Conservation (phyloP, 2,329 filamentous ascomycete genomes). For the Sphaceloma murrayae region DNA sequence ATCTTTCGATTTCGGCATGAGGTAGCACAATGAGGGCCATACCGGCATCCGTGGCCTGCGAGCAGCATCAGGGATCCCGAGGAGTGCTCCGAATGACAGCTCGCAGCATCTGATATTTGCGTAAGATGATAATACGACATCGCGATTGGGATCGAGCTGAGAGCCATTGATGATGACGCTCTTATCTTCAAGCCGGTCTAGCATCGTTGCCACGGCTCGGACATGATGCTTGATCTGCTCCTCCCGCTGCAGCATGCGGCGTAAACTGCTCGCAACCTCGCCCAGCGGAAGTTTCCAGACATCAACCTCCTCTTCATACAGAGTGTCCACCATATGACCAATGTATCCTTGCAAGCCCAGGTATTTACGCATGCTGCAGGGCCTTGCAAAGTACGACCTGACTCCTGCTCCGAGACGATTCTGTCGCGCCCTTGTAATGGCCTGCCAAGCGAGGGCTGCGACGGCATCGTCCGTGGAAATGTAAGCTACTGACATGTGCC, state of each 20-base stretch:
- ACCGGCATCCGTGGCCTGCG: neutral
- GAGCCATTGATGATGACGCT: constrained; percentile 5
- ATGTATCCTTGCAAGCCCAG: constrained; percentile 4
- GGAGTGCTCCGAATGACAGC: constrained; percentile 3
- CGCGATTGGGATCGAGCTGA: neutral
- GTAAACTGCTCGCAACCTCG: neutral
- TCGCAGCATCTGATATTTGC: constrained; percentile 9
- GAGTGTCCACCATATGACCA: constrained; percentile 9
- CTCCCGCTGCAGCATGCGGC: neutral
- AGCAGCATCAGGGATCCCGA: neutral
- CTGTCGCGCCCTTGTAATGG: constrained; percentile 7
- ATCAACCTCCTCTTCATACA: neutral
- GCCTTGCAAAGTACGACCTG: neutral
- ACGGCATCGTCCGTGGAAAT: constrained; percentile 18
- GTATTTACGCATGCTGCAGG: constrained; percentile 6
- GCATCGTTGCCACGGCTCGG: neutral
- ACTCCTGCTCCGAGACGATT: neutral
- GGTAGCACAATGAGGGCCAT: constrained; percentile 1
- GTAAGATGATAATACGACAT: constrained; percentile 10
- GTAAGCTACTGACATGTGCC: neutral
- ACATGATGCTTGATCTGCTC: neutral
- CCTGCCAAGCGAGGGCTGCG: constrained; percentile 17
- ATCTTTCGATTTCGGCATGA: constrained; percentile 9
- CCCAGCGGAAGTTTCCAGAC: neutral
- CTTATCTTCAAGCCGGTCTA: constrained; percentile 1